These are phyloP conservation scores for Cercophora sp. DNA, from an alignment of 495 filamentous ascomycete genomes.

Conservation along the genomic window DNA sequence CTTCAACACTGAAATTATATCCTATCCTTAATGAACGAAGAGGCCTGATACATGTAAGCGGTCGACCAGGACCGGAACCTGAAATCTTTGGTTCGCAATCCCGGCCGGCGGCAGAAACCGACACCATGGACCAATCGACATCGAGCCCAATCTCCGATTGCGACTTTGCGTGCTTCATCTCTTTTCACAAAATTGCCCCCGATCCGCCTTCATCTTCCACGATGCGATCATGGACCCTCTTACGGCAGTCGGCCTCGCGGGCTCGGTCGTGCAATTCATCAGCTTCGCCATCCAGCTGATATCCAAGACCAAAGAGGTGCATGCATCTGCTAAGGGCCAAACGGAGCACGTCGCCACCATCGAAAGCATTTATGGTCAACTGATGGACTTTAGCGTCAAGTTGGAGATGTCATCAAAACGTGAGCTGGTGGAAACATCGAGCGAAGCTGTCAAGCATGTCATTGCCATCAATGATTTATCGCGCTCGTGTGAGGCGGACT, in stretches of 20 bases:
- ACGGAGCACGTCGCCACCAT: not conserved
- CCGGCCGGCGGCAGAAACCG: too few relatives aligned
- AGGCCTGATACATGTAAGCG: too few relatives aligned
- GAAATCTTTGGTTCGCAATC: too few relatives aligned
- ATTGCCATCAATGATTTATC: slow-evolving; percentile 1
- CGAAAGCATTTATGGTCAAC: not conserved
- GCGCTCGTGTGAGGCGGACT: not conserved
- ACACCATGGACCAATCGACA: too few relatives aligned
- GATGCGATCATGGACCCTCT: slow-evolving; percentile 1
- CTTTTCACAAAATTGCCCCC: too few relatives aligned
- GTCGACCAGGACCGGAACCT: too few relatives aligned
- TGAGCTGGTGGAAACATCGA: not conserved
- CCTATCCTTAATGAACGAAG: too few relatives aligned
- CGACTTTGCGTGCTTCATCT: too few relatives aligned
- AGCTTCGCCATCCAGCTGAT: slow-evolving; percentile 3
- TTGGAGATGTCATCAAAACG: not conserved
- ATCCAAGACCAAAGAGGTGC: not conserved
- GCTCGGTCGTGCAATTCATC: slow-evolving; percentile 7
- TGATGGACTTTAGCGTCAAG: not conserved
- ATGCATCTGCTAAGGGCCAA: not conserved
- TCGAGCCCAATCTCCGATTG: too few relatives aligned
- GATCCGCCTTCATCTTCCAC: not conserved
- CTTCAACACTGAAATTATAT: too few relatives aligned
- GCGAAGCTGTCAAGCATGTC: not conserved
- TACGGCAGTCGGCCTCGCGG: slow-evolving; percentile 4